Conservation (phyloP, 495 filamentous ascomycete genomes). For the Neurospora intermedia region DNA sequence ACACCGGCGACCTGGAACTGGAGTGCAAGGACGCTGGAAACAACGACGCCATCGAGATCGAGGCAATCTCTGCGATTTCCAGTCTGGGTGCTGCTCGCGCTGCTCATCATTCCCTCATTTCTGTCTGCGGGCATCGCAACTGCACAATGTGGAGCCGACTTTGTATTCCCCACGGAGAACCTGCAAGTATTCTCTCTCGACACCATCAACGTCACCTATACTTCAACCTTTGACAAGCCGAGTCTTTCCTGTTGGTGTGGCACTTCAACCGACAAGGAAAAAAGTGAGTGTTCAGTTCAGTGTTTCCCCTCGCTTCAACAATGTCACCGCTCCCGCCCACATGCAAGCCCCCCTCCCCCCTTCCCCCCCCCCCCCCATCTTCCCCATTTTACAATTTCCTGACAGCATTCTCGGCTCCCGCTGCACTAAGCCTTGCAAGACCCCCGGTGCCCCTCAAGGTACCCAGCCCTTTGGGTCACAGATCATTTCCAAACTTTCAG, state of each 20-base stretch:
- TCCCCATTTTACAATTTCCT: neutral
- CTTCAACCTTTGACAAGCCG: constrained; percentile 14
- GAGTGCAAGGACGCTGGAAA: neutral
- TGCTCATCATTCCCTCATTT: constrained; percentile 9
- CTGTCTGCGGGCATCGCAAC: constrained; percentile 9
- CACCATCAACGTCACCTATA: constrained; percentile 19
- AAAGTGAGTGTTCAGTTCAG: constrained; percentile 1
- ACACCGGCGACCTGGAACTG: neutral
- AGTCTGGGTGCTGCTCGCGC: constrained; percentile 1
- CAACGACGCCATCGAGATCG: constrained; percentile 1
- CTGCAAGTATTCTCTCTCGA: constrained; percentile 9
- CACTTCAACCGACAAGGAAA: neutral
- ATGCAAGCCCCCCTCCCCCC: neutral
- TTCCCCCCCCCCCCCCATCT: neutral
- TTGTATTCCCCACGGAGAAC: constrained; percentile 9
- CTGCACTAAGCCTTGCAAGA: neutral
- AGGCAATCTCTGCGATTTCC: neutral
- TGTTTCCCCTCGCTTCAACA: neutral
- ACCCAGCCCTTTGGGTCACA: neutral
- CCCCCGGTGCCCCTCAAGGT: neutral
- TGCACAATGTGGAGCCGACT: constrained; percentile 10
- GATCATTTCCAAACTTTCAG: neutral
- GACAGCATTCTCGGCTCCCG: neutral
- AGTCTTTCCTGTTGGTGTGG: constrained; percentile 18
- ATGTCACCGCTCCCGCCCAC: neutral